A percentile compares a stretch with the other conserved stretches of the same genome.
These are phyloP conservation scores for Hansenula lynferdii DNA, from an alignment of 1,139 yeast species.

Conservation along the genomic window DNA sequence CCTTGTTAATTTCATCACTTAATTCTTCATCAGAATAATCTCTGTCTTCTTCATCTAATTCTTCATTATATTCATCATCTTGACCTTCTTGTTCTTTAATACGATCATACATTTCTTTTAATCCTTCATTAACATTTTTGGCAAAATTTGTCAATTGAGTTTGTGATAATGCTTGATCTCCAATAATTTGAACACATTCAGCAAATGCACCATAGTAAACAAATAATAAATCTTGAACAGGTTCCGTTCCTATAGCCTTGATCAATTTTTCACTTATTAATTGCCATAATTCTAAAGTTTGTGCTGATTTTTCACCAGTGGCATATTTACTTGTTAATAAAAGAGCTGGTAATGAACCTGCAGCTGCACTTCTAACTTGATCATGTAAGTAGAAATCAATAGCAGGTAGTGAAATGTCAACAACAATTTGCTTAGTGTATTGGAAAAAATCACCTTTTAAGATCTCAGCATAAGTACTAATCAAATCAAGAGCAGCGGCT, in stretches of 20 bases:
- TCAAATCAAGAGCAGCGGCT: conserved; percentile 83
- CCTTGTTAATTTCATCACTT: conserved; percentile 78
- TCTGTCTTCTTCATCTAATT: conserved; percentile 71
- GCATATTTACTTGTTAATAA: conserved; percentile 66
- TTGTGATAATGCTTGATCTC: conserved; percentile 52
- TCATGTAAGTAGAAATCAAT: conserved; percentile 89
- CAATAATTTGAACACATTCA: conserved; percentile 64
- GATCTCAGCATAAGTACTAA: conserved; percentile 83
- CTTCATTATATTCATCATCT: conserved; percentile 53
- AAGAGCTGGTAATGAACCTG: conserved; percentile 76
- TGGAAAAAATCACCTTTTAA: conserved; percentile 79
- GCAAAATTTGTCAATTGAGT: conserved; percentile 57
- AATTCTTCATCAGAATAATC: conserved; percentile 90
- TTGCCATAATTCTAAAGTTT: conserved; percentile 66
- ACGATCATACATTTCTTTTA: conserved; percentile 67
- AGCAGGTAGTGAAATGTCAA: conserved; percentile 81
- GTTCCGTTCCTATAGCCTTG: conserved; percentile 67
- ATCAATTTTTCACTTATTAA: conserved; percentile 65
- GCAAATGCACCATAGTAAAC: conserved; percentile 72
- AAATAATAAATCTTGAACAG: conserved; percentile 77
- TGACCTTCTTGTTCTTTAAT: conserved; percentile 67
- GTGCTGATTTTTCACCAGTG: conserved; percentile 49
- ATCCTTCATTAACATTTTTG: conserved; percentile 53
- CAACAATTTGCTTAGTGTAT: conserved; percentile 74
- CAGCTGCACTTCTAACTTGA: conserved; percentile 90